A percentile compares a stretch with the other conserved stretches of the same genome.
Conservation (phyloP, 2,329 filamentous ascomycete species). For the Aspergillus spinulosporus region DNA sequence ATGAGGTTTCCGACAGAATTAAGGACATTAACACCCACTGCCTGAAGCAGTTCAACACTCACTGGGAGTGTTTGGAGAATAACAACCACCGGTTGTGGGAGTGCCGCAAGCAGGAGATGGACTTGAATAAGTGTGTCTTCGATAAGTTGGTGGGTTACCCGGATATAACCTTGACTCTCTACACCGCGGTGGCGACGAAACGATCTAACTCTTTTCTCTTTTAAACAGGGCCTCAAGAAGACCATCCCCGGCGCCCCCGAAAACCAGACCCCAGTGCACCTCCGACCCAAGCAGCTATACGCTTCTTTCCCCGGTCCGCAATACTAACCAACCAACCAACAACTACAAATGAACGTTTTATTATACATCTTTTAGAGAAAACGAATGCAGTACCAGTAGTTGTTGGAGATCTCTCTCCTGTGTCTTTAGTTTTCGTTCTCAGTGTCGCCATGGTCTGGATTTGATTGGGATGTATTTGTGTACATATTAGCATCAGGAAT, state of each 20-base stretch:
- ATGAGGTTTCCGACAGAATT: constrained; percentile 58
- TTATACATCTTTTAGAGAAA: constrained; percentile 8
- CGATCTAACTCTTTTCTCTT: background rate
- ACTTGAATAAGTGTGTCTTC: constrained; percentile 91
- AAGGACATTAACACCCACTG: constrained; percentile 96
- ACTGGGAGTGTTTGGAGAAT: constrained; percentile 95
- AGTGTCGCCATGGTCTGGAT: constrained; percentile 25
- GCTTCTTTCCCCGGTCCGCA: constrained; percentile 42
- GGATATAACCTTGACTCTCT: background rate
- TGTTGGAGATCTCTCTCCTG: constrained; percentile 13
- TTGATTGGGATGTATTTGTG: constrained; percentile 34
- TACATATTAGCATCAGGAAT: constrained; percentile 45
- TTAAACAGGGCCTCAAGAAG: constrained; percentile 72
- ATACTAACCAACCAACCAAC: constrained; percentile 28
- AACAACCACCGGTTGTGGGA: constrained; percentile 98
- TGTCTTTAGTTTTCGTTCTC: constrained; percentile 24
- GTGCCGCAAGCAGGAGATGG: constrained; percentile 83
- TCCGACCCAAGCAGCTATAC: constrained; percentile 58
- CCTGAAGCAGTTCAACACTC: constrained; percentile 82
- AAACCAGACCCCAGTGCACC: constrained; percentile 70
- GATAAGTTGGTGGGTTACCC: constrained; percentile 77
- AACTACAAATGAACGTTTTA: background rate
- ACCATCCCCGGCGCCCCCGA: constrained; percentile 71
- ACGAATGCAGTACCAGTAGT: constrained; percentile 1
- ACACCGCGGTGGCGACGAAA: background rate